Percentiles rank a stretch among this genome's conserved stretches.
These are phyloP conservation scores for Ilyonectria sp. DNA, from an alignment of 2,329 filamentous ascomycete genomes.

Conservation along the genomic window DNA sequence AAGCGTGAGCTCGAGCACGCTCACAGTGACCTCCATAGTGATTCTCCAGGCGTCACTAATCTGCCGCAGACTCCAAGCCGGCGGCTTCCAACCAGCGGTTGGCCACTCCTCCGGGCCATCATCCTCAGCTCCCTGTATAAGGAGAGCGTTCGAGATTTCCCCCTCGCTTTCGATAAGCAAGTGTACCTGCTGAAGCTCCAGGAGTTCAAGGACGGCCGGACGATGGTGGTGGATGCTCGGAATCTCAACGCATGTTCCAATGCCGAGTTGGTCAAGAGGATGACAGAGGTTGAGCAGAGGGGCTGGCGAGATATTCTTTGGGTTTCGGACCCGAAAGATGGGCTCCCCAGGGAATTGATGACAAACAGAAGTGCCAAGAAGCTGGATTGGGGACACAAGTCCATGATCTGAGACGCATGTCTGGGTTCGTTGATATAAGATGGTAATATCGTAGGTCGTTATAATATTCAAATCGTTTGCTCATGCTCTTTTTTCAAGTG, in stretches of 20 bases:
- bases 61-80: not conserved
- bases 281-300: slow-evolving; percentile 34
- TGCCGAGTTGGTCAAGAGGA: slow-evolving; percentile 29
- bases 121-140: slow-evolving; percentile 15
- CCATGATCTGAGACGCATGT: not conserved
- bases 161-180: not conserved
- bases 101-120: slow-evolving; percentile 12
- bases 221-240: not conserved
- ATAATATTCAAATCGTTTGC: not conserved
- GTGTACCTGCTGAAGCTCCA: slow-evolving; percentile 11
- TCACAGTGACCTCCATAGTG: not conserved
- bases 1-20: not conserved
- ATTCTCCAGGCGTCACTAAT: not conserved
- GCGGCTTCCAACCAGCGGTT: not conserved
- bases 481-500: not conserved
- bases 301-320: slow-evolving; percentile 48
- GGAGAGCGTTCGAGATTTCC: not conserved
- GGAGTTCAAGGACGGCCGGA: not conserved
- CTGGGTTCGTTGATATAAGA: not conserved
- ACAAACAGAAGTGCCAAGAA: slow-evolving; percentile 9
- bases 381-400: slow-evolving; percentile 2
- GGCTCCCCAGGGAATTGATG: slow-evolving; percentile 26
- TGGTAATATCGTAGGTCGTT: not conserved
- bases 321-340: slow-evolving; percentile 34
- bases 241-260: slow-evolving; percentile 33